phyloP scores from a whole-genome alignment of 208 protist species.

The Spongospora subterranea region DNA sequence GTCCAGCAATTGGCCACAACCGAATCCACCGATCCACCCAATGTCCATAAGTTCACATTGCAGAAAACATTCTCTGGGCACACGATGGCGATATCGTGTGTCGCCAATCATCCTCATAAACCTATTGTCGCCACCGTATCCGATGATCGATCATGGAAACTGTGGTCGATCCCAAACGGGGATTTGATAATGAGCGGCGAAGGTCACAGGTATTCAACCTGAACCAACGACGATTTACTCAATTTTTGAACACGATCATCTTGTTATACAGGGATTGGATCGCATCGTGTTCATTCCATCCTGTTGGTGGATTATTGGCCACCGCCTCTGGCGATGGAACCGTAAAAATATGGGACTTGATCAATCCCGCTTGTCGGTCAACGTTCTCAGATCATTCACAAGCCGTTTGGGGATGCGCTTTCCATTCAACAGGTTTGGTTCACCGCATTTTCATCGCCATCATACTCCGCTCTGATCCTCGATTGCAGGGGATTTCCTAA shows the following conservation, averaged over 20 bases:
- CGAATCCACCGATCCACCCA: slow-evolving; percentile 24
- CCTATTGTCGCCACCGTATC: slow-evolving; percentile 90
- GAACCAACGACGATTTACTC: not conserved
- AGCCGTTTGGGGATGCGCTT: slow-evolving; percentile 89
- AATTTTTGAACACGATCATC: not conserved
- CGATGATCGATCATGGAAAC: slow-evolving; percentile 92
- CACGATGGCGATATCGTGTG: slow-evolving; percentile 74
- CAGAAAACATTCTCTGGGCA: slow-evolving; percentile 62
- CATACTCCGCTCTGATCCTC: not conserved
- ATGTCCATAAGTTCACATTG: slow-evolving; percentile 62
- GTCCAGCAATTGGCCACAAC: slow-evolving; percentile 67
- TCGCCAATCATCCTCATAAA: slow-evolving; percentile 89
- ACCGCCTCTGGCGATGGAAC: slow-evolving; percentile 92
- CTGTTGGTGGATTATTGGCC: slow-evolving; percentile 86
- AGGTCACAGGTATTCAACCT: slow-evolving; percentile 78
- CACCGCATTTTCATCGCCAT: not conserved
- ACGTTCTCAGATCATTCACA: slow-evolving; percentile 91
- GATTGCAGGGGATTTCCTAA: slow-evolving; percentile 84
- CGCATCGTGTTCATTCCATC: slow-evolving; percentile 68
- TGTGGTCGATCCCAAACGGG: slow-evolving; percentile 86
- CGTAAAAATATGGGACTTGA: slow-evolving; percentile 94
- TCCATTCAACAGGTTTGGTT: slow-evolving; percentile 81
- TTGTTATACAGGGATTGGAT: slow-evolving; percentile 83
- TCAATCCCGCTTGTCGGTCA: slow-evolving; percentile 79
- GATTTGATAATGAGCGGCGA: slow-evolving; percentile 91